Conservation (phyloP, 805 yeast species). For the Pichia membranifaciens region DNA sequence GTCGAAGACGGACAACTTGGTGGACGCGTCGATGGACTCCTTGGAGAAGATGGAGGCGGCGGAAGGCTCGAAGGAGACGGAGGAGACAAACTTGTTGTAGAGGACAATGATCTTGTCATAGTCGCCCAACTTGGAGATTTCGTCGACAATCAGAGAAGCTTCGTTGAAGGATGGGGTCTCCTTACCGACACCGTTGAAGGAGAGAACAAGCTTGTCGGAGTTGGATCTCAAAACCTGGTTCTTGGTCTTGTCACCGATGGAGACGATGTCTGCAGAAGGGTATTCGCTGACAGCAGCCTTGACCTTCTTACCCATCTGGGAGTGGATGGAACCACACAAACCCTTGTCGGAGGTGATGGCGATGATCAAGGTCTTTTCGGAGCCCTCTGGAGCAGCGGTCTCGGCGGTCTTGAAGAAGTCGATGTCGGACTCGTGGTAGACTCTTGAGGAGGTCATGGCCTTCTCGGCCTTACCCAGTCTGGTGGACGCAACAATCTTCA, state of each 20-base stretch:
- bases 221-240: slow-evolving; percentile 82
- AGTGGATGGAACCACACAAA: slow-evolving; percentile 96
- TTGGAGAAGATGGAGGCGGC: slow-evolving; percentile 60
- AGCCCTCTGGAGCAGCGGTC: slow-evolving; percentile 47
- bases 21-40: slow-evolving; percentile 72
- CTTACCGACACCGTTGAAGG: slow-evolving; percentile 91
- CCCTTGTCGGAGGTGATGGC: slow-evolving; percentile 97
- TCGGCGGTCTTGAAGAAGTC: slow-evolving; percentile 80
- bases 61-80: slow-evolving; percentile 87
- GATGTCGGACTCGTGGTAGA: slow-evolving; percentile 71
- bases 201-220: slow-evolving; percentile 59
- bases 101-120: slow-evolving; percentile 76
- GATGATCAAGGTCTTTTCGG: slow-evolving; percentile 64
- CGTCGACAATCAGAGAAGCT: slow-evolving; percentile 83
- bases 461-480: slow-evolving; percentile 92
- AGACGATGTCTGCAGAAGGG: slow-evolving; percentile 70
- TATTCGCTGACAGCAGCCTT: slow-evolving; percentile 58
- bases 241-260: slow-evolving; percentile 93
- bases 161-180: slow-evolving; percentile 93
- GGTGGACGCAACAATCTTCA: slow-evolving; percentile 99
- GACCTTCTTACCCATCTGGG: slow-evolving; percentile 87
- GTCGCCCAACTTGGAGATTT: slow-evolving; percentile 60
- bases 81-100: slow-evolving; percentile 82
- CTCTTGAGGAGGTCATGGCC: slow-evolving; percentile 85
- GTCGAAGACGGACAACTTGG: slow-evolving; percentile 79